Conservation (phyloP, 2,329 filamentous ascomycete genomes). For the Fusarium veterinarium region DNA sequence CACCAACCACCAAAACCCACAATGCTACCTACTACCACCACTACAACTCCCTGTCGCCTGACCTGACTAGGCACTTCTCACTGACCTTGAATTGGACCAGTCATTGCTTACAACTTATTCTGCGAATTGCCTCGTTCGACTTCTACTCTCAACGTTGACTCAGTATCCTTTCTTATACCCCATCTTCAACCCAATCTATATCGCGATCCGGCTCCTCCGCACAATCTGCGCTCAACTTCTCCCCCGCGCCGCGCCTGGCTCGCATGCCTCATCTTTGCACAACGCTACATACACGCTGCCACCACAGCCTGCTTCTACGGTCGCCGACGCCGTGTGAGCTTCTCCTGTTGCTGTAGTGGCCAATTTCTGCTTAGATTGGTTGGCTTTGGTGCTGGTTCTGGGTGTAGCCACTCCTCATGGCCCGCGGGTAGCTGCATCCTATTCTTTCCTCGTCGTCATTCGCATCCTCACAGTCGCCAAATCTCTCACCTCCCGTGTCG, state of each 20-base stretch:
- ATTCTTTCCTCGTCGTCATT: constrained; percentile 26
- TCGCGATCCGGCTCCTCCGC: constrained; percentile 32
- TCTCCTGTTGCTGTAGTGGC: constrained; percentile 31
- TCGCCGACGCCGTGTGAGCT: constrained; percentile 42
- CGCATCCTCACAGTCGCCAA: constrained; percentile 7
- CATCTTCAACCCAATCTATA: neutral
- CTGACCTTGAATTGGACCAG: constrained; percentile 32
- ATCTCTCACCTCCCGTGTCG: constrained; percentile 17
- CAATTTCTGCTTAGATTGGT: constrained; percentile 36
- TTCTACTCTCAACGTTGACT: constrained; percentile 2
- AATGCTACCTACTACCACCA: constrained; percentile 1
- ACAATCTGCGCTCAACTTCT: constrained; percentile 24
- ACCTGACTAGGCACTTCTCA: constrained; percentile 22
- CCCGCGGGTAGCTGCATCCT: constrained; percentile 45
- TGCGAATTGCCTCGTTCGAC: constrained; percentile 44
- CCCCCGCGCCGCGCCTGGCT: constrained; percentile 41
- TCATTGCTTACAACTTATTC: constrained; percentile 39
- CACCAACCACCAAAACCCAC: constrained; percentile 31
- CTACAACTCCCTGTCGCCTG: constrained; percentile 40
- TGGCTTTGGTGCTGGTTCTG: constrained; percentile 11
- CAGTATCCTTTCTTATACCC: neutral
- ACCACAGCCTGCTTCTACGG: constrained; percentile 40
- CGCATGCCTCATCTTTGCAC: constrained; percentile 52
- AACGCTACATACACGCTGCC: constrained; percentile 42
- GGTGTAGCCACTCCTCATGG: constrained; percentile 44